Conservation (phyloP, 2,329 filamentous ascomycete genomes). For the Neonectria coccinea region DNA sequence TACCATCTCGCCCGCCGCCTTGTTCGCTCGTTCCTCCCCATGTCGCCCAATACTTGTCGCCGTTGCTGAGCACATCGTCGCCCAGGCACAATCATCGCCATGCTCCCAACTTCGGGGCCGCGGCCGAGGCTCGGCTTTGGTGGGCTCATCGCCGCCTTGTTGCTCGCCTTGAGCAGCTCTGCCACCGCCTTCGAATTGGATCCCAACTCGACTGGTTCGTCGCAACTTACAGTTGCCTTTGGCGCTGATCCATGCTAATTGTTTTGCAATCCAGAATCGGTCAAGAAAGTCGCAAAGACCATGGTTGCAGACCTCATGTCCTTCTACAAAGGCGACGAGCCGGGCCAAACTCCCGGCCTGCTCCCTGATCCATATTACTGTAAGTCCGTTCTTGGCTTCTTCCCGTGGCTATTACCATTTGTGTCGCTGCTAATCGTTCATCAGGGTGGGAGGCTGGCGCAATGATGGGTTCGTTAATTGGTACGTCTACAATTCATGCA, state of each 20-base stretch:
- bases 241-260: slow-evolving; percentile 15
- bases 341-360: slow-evolving; percentile 63
- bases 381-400: slow-evolving; percentile 47
- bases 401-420: not conserved
- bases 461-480: slow-evolving; percentile 75
- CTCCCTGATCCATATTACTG: slow-evolving; percentile 67
- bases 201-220: slow-evolving; percentile 52
- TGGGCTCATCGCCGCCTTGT: slow-evolving; percentile 38
- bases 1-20: not conserved
- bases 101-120: slow-evolving; percentile 34
- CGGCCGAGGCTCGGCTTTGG: slow-evolving; percentile 31
- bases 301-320: slow-evolving; percentile 63
- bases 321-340: slow-evolving; percentile 60
- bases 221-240: slow-evolving; percentile 5
- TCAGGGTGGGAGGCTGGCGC: slow-evolving; percentile 80
- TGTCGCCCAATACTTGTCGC: slow-evolving; percentile 33
- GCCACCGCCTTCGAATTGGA: slow-evolving; percentile 52
- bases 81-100: slow-evolving; percentile 34
- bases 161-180: slow-evolving; percentile 44
- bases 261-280: slow-evolving; percentile 56
- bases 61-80: slow-evolving; percentile 37
- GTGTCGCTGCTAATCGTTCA: slow-evolving; percentile 15
- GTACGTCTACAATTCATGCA: slow-evolving; percentile 15
- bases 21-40: slow-evolving; percentile 29
- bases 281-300: slow-evolving; percentile 61